Conservation (phyloP, 1,284 basidiomycete species). For the Moesziomyces parantarcticus region DNA sequence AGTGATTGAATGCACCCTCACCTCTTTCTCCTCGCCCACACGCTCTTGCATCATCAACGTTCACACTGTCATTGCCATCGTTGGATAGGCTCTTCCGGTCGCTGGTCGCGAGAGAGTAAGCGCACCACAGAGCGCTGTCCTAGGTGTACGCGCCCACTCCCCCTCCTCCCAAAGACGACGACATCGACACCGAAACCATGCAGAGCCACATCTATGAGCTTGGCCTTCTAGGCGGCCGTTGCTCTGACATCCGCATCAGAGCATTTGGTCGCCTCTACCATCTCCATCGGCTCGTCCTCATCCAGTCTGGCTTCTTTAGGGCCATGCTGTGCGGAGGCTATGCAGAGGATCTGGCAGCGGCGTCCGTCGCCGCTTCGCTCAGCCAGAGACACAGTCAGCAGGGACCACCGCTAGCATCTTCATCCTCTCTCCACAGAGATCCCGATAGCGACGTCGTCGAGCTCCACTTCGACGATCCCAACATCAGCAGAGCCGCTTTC, state of each 20-base stretch:
- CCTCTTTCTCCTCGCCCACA: no score
- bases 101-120: no score
- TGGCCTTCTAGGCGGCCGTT: constrained; percentile 44
- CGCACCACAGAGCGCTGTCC: no score
- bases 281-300: constrained; percentile 58
- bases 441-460: constrained; percentile 31
- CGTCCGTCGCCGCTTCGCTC: constrained; percentile 36
- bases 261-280: constrained; percentile 59
- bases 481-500: constrained; percentile 60
- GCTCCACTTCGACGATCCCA: constrained; percentile 59
- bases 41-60: no score
- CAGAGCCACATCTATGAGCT: constrained; percentile 50
- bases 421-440: constrained; percentile 4
- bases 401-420: constrained; percentile 3
- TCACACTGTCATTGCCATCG: no score
- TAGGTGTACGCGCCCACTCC: no score
- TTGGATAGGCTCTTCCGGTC: no score
- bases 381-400: constrained; percentile 30
- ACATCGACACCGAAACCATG: constrained; percentile 12
- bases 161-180: no score
- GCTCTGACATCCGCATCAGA: constrained; percentile 53
- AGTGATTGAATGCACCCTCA: no score
- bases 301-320: constrained; percentile 62
- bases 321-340: constrained; percentile 58
- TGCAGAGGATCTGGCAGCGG: constrained; percentile 47